These are phyloP conservation scores for Peribolospora baueri DNA, from an alignment of 768 basidiomycete genomes.

Conservation along the genomic window DNA sequence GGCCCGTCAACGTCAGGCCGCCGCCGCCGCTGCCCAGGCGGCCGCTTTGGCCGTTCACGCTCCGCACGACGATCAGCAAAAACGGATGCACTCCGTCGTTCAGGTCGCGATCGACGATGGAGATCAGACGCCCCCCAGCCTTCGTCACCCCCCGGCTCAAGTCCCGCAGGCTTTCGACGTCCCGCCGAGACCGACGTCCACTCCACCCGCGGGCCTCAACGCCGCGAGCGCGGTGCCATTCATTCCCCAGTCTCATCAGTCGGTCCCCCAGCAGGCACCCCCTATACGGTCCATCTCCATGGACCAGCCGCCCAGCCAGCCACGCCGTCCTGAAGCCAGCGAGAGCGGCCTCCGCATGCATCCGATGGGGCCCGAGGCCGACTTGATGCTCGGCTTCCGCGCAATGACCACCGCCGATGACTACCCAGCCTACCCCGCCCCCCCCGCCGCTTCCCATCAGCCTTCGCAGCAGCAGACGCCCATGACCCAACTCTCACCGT, in stretches of 20 bases:
- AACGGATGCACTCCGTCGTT: background rate
- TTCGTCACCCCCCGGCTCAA: background rate
- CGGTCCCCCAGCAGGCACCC: background rate
- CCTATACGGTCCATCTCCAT: background rate
- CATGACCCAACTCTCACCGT: background rate
- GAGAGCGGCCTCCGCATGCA: background rate
- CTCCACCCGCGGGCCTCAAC: constrained; percentile 2
- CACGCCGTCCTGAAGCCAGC: background rate
- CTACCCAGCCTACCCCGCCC: background rate
- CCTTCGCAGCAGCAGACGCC: background rate
- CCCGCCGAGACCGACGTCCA: constrained; percentile 4
- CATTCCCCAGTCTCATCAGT: background rate
- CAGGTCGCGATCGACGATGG: background rate
- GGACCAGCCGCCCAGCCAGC: background rate
- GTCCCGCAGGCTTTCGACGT: background rate
- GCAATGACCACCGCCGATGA: background rate
- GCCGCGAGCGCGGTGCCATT: constrained; percentile 2
- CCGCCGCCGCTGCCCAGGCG: background rate
- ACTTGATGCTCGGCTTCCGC: background rate
- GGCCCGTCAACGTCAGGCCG: background rate
- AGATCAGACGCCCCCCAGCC: background rate
- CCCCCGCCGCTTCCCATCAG: background rate
- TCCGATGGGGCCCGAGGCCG: background rate
- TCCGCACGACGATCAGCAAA: background rate
- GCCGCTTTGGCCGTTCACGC: background rate